These are phyloP conservation scores for Pogostemon cablin DNA, from an alignment of 257 asterid genomes.

Conservation along the genomic window DNA sequence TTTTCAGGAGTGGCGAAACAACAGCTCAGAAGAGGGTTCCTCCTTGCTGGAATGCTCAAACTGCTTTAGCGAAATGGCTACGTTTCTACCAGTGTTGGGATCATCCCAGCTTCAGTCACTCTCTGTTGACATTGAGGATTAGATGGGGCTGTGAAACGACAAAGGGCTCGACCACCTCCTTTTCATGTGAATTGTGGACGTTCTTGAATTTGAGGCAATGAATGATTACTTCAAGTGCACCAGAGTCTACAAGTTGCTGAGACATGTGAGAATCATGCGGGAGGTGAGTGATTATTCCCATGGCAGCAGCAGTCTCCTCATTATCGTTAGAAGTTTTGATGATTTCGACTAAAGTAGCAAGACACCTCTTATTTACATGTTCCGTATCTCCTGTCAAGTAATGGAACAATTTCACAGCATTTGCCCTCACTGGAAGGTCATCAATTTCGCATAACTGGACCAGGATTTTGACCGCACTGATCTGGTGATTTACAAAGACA, in stretches of 20 bases:
- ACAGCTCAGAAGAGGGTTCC: conserved; percentile 25
- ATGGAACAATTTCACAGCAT: conserved; percentile 47
- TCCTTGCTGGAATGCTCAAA: conserved; percentile 36
- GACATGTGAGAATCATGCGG: conserved; percentile 34
- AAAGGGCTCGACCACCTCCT: conserved; percentile 39
- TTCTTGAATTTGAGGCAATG: conserved; percentile 39
- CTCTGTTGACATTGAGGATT: conserved; percentile 40
- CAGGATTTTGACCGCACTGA: conserved; percentile 47
- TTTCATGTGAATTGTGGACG: conserved; percentile 29
- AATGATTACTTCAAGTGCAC: conserved; percentile 42
- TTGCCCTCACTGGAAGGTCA: conserved; percentile 37
- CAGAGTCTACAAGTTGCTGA: conserved; percentile 36
- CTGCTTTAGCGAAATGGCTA: conserved; percentile 43
- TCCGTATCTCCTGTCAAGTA: conserved; percentile 40
- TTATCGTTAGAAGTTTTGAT: conserved; percentile 36
- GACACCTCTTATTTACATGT: conserved; percentile 40
- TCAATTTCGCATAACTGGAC: conserved; percentile 47
- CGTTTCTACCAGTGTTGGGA: conserved; percentile 41
- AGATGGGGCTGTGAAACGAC: conserved; percentile 44
- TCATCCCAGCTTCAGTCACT: conserved; percentile 43
- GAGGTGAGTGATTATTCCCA: conserved; percentile 48
- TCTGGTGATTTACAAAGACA: conserved; percentile 36
- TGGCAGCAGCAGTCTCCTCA: conserved; percentile 44
- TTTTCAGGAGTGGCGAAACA: conserved; percentile 33
- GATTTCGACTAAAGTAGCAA: conserved; percentile 38